phyloP scores from a whole-genome alignment of 1,284 basidiomycete species.

The Rhizopogon parksii region DNA sequence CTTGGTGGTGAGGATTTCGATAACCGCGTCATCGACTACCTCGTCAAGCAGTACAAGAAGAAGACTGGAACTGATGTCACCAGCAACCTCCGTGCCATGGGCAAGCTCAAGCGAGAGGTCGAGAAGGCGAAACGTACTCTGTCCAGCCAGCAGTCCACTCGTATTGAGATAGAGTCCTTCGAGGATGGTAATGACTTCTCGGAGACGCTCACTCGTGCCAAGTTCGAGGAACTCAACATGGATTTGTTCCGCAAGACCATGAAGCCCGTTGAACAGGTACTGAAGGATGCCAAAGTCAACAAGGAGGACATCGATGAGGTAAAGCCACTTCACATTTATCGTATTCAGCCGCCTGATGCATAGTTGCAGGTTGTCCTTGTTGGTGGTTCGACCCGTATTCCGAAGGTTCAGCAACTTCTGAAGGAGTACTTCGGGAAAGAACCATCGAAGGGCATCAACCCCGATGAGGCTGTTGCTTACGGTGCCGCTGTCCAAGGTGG shows the following conservation, averaged over 20 bases:
- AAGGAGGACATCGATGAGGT: conserved; percentile 96
- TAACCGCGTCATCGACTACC: conserved; percentile 90
- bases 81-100: conserved; percentile 84
- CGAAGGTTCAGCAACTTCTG: conserved; percentile 95
- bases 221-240: conserved; percentile 98
- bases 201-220: conserved; percentile 94
- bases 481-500: conserved; percentile 98
- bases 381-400: conserved; percentile 97
- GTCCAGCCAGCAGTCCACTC: conserved; percentile 81
- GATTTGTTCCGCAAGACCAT: conserved; percentile 99
- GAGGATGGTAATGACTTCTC: conserved; percentile 96
- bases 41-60: conserved; percentile 92
- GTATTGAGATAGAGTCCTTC: conserved; percentile 89
- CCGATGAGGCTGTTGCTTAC: conserved; percentile 93
- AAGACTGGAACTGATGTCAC: conserved; percentile 89
- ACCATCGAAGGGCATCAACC: conserved; percentile 90
- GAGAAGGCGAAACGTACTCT: conserved; percentile 99
- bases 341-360: neutral
- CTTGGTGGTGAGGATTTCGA: conserved; percentile 99
- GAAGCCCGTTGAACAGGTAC: conserved; percentile 98
- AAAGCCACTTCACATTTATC: conserved; percentile 15
- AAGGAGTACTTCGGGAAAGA: conserved; percentile 95
- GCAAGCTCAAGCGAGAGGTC: conserved; percentile 97
- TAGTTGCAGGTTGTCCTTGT: conserved; percentile 71
- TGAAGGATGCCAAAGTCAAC: conserved; percentile 96